Base-by-base conservation (phyloP, 148 eudicot species). In the Nepenthes mirabilis region DNA sequence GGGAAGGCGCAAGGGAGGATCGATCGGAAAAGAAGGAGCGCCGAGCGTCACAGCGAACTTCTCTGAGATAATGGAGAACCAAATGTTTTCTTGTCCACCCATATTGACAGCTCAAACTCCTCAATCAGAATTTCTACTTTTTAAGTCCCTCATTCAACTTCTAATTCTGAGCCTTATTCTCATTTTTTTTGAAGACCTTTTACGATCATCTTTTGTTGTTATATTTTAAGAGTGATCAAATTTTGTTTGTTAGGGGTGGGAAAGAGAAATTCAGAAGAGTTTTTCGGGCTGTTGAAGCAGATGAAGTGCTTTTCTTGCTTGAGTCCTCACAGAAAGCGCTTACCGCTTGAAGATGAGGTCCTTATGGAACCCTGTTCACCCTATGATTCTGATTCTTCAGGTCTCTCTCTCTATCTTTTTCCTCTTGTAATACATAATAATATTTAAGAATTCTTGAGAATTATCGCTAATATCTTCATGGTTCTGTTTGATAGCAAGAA, bases 261-360 rank as follows among this genome's bases (percentile, higher is more conserved):
- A 11, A 32, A 52, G 23, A 23, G 55, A n/a, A 32, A 1, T 52
- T 50, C 23, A 23, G 23, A 23, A 23, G 23, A 6, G 49, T 11
- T 50, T 52, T 32, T 11, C 11, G 5, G 32, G 23, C 8, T 14
- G n/a, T 2, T 1, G n/a, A 49, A 5, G 36, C 52, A 64, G 69
- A 81, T 86, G 94, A 65, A 71, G 74, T 81, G 85, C 56, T 91
- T 85, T 74, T 76, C 81, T 64, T 91, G 97, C 72, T 60, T 82
- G 47, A 71, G 47, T 53, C 61, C 55, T 40, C 47, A 50, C 43
- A 77, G 71, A 52, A 74, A 79, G 62, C 65, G 73, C 9, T 55
- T 55, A 36, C 58, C 35, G 0, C 52, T 45, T 60, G 78, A 66
- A 63, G 71, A 70, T 59, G 75, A 68, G 32, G 33, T 62, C 10